Conservation (phyloP, 768 basidiomycete genomes). For the Lanmaoa pseudosensibilis region DNA sequence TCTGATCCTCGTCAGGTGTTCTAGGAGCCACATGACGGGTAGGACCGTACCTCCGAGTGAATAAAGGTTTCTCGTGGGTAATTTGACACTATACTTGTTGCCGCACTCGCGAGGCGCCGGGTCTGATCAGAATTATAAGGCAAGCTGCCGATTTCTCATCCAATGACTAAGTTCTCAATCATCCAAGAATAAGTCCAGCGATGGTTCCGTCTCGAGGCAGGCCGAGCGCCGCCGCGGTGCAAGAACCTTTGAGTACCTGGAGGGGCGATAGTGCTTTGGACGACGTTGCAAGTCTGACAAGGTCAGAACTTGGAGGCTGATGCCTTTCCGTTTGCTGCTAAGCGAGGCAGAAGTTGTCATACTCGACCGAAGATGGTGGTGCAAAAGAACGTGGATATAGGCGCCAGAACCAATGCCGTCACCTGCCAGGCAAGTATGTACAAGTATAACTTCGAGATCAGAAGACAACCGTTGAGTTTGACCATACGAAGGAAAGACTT, state of each 20-base stretch:
- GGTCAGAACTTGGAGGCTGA: too few species aligned
- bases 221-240: not conserved
- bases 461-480: too few species aligned
- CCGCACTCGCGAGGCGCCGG: not conserved
- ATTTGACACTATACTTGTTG: not conserved
- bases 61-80: not conserved
- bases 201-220: not conserved
- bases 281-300: too few species aligned
- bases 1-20: not conserved
- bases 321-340: too few species aligned
- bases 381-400: too few species aligned
- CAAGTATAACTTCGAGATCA: too few species aligned
- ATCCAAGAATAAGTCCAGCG: not conserved
- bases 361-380: too few species aligned
- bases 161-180: not conserved
- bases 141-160: not conserved
- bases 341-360: too few species aligned
- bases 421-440: too few species aligned
- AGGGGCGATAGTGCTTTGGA: not conserved
- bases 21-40: not conserved
- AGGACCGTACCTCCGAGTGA: not conserved
- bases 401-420: too few species aligned
- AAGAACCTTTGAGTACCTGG: not conserved
- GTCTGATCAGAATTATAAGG: not conserved
- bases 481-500: too few species aligned